These are phyloP conservation scores for Cyberlindnera sargentensis DNA, from an alignment of 805 yeast species.

Conservation along the genomic window DNA sequence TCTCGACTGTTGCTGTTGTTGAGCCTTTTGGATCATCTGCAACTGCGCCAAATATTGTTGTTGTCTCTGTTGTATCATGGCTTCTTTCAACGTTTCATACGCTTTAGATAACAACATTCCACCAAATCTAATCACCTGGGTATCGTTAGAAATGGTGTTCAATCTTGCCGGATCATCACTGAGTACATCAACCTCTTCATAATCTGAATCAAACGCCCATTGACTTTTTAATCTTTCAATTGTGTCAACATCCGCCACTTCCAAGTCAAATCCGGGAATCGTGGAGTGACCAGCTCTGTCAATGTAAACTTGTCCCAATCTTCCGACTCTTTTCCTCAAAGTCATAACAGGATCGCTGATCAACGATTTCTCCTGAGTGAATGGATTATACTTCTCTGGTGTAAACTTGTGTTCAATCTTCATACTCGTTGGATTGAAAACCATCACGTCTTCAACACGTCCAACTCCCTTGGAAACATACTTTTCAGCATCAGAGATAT, in stretches of 20 bases:
- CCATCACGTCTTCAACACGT: constrained; percentile 26
- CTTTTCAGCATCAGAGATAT: constrained; percentile 24
- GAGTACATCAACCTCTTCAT: constrained; percentile 40
- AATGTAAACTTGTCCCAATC: constrained; percentile 61
- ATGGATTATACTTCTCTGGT: constrained; percentile 33
- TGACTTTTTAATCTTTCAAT: constrained; percentile 46
- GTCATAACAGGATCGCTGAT: constrained; percentile 42
- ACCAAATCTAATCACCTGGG: constrained; percentile 87
- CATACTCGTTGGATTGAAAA: constrained; percentile 18
- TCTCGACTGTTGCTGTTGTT: constrained; percentile 1
- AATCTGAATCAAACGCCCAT: constrained; percentile 55
- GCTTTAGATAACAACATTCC: constrained; percentile 86
- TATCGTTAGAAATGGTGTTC: constrained; percentile 76
- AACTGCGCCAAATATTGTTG: constrained; percentile 4
- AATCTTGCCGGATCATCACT: constrained; percentile 75
- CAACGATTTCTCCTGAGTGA: constrained; percentile 25
- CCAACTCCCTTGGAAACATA: constrained; percentile 19
- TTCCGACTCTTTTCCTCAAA: constrained; percentile 68
- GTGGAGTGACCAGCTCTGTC: constrained; percentile 45
- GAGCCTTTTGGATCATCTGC: constrained; percentile 7
- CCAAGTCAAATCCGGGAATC: constrained; percentile 30
- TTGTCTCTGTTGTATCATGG: constrained; percentile 51
- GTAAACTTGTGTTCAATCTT: constrained; percentile 21
- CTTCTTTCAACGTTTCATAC: constrained; percentile 66
- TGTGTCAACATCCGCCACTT: constrained; percentile 23